Percentiles rank a stretch among this genome's conserved stretches.
Conservation (phyloP, 768 basidiomycete genomes). For the Chalciporus piperatus region DNA sequence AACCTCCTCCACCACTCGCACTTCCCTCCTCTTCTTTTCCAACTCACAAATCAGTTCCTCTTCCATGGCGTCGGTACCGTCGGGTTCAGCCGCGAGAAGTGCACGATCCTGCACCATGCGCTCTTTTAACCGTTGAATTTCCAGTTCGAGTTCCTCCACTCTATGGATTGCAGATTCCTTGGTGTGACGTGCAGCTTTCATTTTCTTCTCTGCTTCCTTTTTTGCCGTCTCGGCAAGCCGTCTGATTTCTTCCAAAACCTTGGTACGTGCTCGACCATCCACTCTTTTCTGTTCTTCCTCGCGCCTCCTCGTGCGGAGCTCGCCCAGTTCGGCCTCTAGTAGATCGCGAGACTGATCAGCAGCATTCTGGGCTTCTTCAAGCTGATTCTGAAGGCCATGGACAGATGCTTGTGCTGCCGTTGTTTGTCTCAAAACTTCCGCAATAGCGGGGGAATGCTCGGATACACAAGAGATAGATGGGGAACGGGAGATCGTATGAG, state of each 20-base stretch:
- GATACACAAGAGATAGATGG: conserved; percentile 28
- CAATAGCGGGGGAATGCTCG: conserved; percentile 68
- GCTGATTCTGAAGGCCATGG: conserved; percentile 65
- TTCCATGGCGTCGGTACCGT: conserved; percentile 45
- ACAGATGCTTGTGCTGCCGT: conserved; percentile 57
- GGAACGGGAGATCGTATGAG: conserved; percentile 23
- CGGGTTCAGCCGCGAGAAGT: conserved; percentile 44
- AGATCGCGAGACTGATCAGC: conserved; percentile 58
- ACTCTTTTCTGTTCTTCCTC: conserved; percentile 77
- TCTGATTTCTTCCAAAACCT: conserved; percentile 82
- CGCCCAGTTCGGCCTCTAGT: conserved; percentile 73
- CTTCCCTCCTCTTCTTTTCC: conserved; percentile 56
- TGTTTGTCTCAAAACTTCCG: conserved; percentile 76
- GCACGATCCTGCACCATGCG: conserved; percentile 55
- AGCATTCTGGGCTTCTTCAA: conserved; percentile 55
- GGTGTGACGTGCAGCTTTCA: conserved; percentile 63
- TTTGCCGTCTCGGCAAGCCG: conserved; percentile 76
- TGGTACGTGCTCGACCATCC: conserved; percentile 82
- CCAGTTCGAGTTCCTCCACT: conserved; percentile 57
- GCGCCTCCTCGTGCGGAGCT: conserved; percentile 69
- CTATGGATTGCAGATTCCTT: conserved; percentile 61
- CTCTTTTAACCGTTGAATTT: conserved; percentile 55
- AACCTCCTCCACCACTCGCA: conserved; percentile 59
- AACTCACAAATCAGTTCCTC: conserved; percentile 42
- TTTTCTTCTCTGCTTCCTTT: conserved; percentile 85